Evolutionary conservation across 1,139 yeast species (phyloP).

Genomic region (Candida tetrigidarum): DNA sequence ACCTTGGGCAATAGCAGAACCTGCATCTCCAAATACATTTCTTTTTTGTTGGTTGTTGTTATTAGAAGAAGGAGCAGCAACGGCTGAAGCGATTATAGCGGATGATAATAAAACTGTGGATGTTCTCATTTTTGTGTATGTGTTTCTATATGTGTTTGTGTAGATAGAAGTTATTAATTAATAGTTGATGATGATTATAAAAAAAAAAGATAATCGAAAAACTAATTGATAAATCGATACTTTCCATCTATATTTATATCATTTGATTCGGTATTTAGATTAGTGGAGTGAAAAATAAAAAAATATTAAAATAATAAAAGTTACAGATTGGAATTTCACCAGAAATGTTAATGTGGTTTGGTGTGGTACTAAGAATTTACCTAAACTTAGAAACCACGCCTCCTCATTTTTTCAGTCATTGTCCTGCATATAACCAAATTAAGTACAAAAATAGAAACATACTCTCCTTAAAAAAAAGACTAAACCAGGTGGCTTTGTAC

Average conservation of each 20-base stretch:
- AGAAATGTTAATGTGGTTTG: too few relatives aligned
- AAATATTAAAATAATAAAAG: too few relatives aligned
- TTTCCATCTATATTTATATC: background rate
- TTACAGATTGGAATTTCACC: background rate
- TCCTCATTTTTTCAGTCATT: too few relatives aligned
- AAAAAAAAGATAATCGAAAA: background rate
- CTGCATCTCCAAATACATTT: slow-evolving; percentile 7
- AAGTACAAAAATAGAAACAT: too few relatives aligned
- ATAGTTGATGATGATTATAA: background rate
- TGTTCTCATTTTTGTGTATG: slow-evolving; percentile 5
- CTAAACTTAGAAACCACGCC: too few relatives aligned
- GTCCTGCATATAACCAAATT: too few relatives aligned
- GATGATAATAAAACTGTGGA: slow-evolving; percentile 4
- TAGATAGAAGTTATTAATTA: background rate
- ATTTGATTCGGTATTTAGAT: too few relatives aligned
- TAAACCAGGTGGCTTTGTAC: too few relatives aligned
- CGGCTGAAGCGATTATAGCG: slow-evolving; percentile 6
- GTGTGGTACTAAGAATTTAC: too few relatives aligned
- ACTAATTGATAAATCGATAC: slow-evolving; percentile 6
- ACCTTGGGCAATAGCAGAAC: slow-evolving; percentile 5
- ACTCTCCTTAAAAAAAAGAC: too few relatives aligned
- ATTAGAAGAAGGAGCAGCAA: slow-evolving; percentile 3
- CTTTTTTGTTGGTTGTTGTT: slow-evolving; percentile 3
- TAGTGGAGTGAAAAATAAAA: too few relatives aligned
- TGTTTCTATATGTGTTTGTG: background rate